These are phyloP conservation scores for Phaeophleospora eucalypticola DNA, from an alignment of 2,329 filamentous ascomycete species.

Conservation along the genomic window DNA sequence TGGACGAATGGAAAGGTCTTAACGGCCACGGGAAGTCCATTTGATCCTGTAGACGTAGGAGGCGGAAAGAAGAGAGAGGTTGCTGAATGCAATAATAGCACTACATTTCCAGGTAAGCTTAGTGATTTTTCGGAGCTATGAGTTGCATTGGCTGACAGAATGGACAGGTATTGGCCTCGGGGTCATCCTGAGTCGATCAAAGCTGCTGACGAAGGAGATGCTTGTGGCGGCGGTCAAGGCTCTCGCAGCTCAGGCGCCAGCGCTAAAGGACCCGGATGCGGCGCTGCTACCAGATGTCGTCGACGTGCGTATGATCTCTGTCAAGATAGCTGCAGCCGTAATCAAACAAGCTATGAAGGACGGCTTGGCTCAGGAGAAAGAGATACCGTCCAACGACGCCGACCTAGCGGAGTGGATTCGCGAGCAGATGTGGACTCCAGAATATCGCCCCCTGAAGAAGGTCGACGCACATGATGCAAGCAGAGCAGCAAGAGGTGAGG, in stretches of 20 bases:
- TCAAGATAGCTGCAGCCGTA: constrained; percentile 71
- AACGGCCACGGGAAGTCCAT: constrained; percentile 80
- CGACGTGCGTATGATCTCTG: constrained; percentile 69
- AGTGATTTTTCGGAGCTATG: background rate
- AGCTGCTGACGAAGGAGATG: constrained; percentile 69
- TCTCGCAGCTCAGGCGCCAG: constrained; percentile 67
- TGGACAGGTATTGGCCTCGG: constrained; percentile 70
- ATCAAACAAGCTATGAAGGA: constrained; percentile 69
- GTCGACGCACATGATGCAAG: constrained; percentile 5
- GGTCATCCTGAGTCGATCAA: constrained; percentile 64
- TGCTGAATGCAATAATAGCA: constrained; percentile 86
- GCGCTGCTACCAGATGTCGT: constrained; percentile 73
- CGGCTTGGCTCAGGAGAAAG: constrained; percentile 59
- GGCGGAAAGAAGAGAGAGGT: constrained; percentile 53
- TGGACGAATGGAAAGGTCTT: constrained; percentile 78
- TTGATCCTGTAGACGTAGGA: constrained; percentile 62
- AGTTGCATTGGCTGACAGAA: background rate
- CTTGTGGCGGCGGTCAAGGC: constrained; percentile 74
- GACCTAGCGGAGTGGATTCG: constrained; percentile 67
- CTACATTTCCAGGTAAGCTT: constrained; percentile 62
- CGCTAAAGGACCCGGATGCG: constrained; percentile 58
- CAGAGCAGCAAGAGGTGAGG: constrained; percentile 8
- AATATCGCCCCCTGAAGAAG: constrained; percentile 52
- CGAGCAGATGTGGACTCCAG: constrained; percentile 76
- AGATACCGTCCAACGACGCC: constrained; percentile 56